Evolutionary conservation across 2,329 filamentous ascomycete species (phyloP).

Genomic region (Xylariaceae sp.): DNA sequence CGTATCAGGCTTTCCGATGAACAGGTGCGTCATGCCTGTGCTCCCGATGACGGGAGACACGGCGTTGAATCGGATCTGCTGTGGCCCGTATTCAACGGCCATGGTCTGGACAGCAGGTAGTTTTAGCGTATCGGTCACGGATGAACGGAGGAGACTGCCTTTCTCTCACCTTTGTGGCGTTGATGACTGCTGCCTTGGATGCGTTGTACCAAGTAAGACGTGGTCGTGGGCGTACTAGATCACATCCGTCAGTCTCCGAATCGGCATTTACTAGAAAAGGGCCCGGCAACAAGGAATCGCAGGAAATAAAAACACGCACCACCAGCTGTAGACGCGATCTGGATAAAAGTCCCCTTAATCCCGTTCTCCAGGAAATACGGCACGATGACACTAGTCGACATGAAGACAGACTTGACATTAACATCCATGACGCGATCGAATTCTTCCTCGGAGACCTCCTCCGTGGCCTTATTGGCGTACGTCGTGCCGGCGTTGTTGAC

Average conservation of each 20-base stretch:
- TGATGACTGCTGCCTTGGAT: conserved; percentile 60
- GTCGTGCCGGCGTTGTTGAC: conserved; percentile 58
- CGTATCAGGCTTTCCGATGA: conserved; percentile 58
- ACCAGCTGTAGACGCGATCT: conserved; percentile 61
- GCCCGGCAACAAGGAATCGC: too few relatives aligned
- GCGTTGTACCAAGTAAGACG: conserved; percentile 67
- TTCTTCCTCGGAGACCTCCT: conserved; percentile 59
- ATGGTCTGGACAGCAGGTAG: conserved; percentile 35
- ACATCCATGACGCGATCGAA: conserved; percentile 63
- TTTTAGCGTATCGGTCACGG: too few relatives aligned
- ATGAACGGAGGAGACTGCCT: too few relatives aligned
- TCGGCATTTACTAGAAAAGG: too few relatives aligned
- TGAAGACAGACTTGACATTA: conserved; percentile 63
- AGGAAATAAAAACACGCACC: conserved; percentile 4
- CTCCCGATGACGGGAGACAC: conserved; percentile 64
- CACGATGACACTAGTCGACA: conserved; percentile 54
- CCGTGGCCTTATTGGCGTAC: conserved; percentile 58
- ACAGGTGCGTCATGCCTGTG: conserved; percentile 55
- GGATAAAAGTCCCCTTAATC: conserved; percentile 54
- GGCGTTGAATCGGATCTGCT: conserved; percentile 68
- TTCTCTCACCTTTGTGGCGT: conserved; percentile 42
- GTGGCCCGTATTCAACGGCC: conserved; percentile 66
- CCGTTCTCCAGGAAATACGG: conserved; percentile 55
- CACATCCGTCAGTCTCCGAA: neutral
- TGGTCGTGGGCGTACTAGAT: conserved; percentile 48